These are phyloP conservation scores for Epichloe baconii DNA, from an alignment of 2,329 filamentous ascomycete species.

Conservation along the genomic window DNA sequence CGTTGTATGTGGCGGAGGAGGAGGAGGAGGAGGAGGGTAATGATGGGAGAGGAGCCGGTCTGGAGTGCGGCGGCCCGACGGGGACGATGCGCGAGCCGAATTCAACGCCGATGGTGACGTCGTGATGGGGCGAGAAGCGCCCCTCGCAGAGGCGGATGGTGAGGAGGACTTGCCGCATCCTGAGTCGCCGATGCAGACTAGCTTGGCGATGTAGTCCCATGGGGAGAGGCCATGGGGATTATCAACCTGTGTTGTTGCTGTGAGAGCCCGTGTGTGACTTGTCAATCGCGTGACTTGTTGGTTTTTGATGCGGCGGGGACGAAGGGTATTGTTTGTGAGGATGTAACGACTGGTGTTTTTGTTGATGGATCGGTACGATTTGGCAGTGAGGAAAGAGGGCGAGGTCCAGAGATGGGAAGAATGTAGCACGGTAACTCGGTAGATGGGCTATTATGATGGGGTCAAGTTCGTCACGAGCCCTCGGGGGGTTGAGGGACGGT, in stretches of 20 bases:
- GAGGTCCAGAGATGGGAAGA: neutral
- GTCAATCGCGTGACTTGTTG: no score
- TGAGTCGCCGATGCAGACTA: slow-evolving; percentile 93
- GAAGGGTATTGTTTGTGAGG: neutral
- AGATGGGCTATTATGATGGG: neutral
- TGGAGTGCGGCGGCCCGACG: slow-evolving; percentile 65
- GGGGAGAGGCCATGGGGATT: slow-evolving; percentile 47
- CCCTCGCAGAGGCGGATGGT: slow-evolving; percentile 95
- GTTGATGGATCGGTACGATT: neutral
- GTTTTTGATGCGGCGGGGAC: neutral
- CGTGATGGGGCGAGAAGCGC: slow-evolving; percentile 85
- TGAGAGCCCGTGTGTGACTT: neutral
- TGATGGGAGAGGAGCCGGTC: slow-evolving; percentile 23
- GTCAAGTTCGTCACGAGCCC: neutral
- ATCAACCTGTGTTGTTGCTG: neutral
- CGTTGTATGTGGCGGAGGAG: slow-evolving; percentile 5
- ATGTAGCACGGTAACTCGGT: neutral
- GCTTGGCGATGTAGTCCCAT: slow-evolving; percentile 98
- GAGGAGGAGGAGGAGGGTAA: slow-evolving; percentile 5
- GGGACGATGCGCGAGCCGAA: slow-evolving; percentile 89
- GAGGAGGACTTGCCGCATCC: slow-evolving; percentile 91
- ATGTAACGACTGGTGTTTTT: neutral
- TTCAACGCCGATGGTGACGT: slow-evolving; percentile 94
- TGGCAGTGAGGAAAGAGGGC: no score
- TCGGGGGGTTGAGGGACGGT: neutral